phyloP scores from a whole-genome alignment of 179 eudicot genomes.

The Camellia oleifera region DNA sequence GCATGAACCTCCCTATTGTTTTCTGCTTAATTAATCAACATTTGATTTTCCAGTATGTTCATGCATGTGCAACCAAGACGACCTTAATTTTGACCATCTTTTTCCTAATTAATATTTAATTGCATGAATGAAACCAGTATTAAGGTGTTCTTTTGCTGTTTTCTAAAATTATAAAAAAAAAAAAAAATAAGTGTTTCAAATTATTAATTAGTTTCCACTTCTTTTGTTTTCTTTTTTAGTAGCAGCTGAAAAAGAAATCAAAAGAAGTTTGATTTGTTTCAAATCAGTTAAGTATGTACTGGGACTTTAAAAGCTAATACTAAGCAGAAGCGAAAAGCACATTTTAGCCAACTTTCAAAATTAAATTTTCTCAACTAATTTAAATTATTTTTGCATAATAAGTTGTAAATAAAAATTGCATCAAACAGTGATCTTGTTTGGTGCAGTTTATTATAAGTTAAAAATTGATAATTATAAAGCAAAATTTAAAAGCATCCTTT shows the following conservation, averaged over 20 bases:
- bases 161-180: background rate
- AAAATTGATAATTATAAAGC: too few species aligned
- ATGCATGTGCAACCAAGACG: background rate
- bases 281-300: background rate
- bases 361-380: too few species aligned
- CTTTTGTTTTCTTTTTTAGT: background rate
- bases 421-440: too few species aligned
- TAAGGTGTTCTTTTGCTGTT: background rate
- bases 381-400: too few species aligned
- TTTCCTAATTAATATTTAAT: background rate
- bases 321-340: too few species aligned
- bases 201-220: background rate
- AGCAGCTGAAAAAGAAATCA: background rate
- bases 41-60: background rate
- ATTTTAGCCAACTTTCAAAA: too few species aligned
- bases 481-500: too few species aligned
- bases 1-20: constrained; percentile 9
- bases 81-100: background rate
- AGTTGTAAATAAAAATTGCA: too few species aligned
- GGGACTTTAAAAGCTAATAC: too few species aligned
- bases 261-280: background rate
- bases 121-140: background rate
- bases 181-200: background rate
- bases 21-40: background rate
- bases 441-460: too few species aligned